phyloP scores from a whole-genome alignment of 1,284 basidiomycete species.

The Apiotrichum gracile region DNA sequence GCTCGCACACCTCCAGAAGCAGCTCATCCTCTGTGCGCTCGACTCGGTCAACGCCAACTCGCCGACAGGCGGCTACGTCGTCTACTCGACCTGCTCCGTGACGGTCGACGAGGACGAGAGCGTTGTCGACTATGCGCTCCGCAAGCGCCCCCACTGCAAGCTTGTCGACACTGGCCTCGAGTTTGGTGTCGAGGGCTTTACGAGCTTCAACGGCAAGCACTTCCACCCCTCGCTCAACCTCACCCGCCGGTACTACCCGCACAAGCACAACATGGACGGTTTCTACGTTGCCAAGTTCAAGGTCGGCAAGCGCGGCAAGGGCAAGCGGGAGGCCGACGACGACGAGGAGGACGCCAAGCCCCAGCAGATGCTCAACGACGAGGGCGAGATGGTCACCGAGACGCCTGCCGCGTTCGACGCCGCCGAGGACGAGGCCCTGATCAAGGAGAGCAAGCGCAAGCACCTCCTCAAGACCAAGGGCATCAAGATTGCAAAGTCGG shows the following conservation, averaged over 20 bases:
- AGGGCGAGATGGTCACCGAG: constrained; percentile 1
- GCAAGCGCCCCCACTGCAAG: constrained; percentile 90
- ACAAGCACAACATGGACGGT: constrained; percentile 70
- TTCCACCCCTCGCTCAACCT: constrained; percentile 76
- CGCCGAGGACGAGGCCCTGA: constrained; percentile 44
- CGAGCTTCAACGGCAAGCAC: constrained; percentile 76
- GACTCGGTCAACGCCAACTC: constrained; percentile 89
- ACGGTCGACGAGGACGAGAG: constrained; percentile 98
- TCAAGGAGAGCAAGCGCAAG: constrained; percentile 47
- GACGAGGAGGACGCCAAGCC: constrained; percentile 34
- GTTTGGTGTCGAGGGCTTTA: constrained; percentile 91
- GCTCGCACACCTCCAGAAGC: constrained; percentile 94
- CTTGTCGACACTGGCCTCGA: constrained; percentile 89
- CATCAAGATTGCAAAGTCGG: constrained; percentile 43
- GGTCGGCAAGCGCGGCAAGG: constrained; percentile 69
- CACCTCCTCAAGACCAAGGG: constrained; percentile 49
- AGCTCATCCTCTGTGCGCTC: constrained; percentile 95
- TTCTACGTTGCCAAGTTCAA: constrained; percentile 99
- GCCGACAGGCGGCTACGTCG: constrained; percentile 85
- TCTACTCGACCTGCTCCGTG: constrained; percentile 98
- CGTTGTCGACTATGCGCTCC: constrained; percentile 96
- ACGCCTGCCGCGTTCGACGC: constrained; percentile 40
- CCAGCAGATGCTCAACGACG: constrained; percentile 19
- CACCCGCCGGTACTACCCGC: constrained; percentile 61
- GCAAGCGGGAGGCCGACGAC: constrained; percentile 41